Conservation (phyloP, 2,329 filamentous ascomycete genomes). For the Magnaporthiopsis poae region DNA sequence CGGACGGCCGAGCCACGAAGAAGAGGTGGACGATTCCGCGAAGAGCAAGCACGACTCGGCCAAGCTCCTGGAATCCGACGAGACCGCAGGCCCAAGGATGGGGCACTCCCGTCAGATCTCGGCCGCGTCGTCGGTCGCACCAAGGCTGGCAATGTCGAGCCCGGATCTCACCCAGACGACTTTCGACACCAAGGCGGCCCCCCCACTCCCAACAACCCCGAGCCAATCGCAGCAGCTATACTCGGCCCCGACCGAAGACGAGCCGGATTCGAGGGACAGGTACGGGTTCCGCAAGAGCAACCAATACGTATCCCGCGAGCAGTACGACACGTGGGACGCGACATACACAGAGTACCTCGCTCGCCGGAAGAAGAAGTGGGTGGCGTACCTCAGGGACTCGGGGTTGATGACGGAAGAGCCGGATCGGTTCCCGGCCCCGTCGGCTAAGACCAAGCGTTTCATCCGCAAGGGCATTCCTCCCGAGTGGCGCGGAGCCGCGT, state of each 20-base stretch:
- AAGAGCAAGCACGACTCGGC: slow-evolving; percentile 40
- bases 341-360: slow-evolving; percentile 66
- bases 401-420: slow-evolving; percentile 63
- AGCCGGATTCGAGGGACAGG: slow-evolving; percentile 55
- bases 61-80: slow-evolving; percentile 31
- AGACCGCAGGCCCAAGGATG: slow-evolving; percentile 5
- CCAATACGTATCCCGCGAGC: slow-evolving; percentile 62
- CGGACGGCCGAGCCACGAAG: slow-evolving; percentile 9
- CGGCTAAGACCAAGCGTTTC: slow-evolving; percentile 77
- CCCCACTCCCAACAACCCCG: neutral
- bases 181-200: neutral
- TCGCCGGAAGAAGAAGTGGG: slow-evolving; percentile 73
- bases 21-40: slow-evolving; percentile 17
- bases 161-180: slow-evolving; percentile 1
- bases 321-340: slow-evolving; percentile 74
- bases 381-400: slow-evolving; percentile 63
- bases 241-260: slow-evolving; percentile 32
- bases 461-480: slow-evolving; percentile 88
- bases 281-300: slow-evolving; percentile 89
- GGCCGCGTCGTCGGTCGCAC: neutral
- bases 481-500: slow-evolving; percentile 87
- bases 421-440: slow-evolving; percentile 67
- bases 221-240: slow-evolving; percentile 8
- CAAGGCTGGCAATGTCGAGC: slow-evolving; percentile 4
- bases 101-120: neutral